These are phyloP conservation scores for Tulasnella sp. DNA, from an alignment of 768 basidiomycete species.

Conservation along the genomic window DNA sequence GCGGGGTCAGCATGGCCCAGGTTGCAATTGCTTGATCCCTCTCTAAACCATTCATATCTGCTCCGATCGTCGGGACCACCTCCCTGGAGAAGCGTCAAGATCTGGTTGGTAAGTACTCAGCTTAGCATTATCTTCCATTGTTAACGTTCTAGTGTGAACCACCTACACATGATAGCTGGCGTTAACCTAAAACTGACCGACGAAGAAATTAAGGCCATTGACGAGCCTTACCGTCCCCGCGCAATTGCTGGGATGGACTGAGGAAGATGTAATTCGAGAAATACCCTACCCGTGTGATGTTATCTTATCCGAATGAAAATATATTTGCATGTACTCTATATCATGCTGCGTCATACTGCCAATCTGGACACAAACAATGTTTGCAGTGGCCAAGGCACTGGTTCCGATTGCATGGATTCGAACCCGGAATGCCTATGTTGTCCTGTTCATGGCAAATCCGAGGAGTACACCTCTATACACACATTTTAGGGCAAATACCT, in stretches of 20 bases:
- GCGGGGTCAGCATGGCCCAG: constrained; percentile 22
- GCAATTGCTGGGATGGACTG: constrained; percentile 45
- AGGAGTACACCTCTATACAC: too few species aligned
- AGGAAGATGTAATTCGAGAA: background rate
- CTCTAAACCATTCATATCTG: constrained; percentile 6
- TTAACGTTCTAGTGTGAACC: background rate
- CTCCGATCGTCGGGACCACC: constrained; percentile 22
- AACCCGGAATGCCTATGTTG: too few species aligned
- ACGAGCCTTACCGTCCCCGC: constrained; percentile 52
- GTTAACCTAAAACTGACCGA: constrained; percentile 50
- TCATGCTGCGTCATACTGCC: too few species aligned
- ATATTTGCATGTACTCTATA: too few species aligned
- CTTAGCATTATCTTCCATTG: background rate
- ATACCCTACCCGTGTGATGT: background rate
- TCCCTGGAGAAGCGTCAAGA: constrained; percentile 7
- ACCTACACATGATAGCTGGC: constrained; percentile 39
- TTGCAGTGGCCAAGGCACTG: too few species aligned
- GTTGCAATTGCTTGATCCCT: constrained; percentile 20
- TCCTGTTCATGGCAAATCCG: too few species aligned
- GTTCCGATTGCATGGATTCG: too few species aligned
- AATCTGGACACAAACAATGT: too few species aligned
- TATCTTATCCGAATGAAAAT: too few species aligned
- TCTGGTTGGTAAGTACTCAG: background rate
- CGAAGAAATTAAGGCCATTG: constrained; percentile 56
- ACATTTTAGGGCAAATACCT: too few species aligned